Evolutionary conservation across 495 filamentous ascomycete species (phyloP).

Genomic region (Wilcoxina mikolae): DNA sequence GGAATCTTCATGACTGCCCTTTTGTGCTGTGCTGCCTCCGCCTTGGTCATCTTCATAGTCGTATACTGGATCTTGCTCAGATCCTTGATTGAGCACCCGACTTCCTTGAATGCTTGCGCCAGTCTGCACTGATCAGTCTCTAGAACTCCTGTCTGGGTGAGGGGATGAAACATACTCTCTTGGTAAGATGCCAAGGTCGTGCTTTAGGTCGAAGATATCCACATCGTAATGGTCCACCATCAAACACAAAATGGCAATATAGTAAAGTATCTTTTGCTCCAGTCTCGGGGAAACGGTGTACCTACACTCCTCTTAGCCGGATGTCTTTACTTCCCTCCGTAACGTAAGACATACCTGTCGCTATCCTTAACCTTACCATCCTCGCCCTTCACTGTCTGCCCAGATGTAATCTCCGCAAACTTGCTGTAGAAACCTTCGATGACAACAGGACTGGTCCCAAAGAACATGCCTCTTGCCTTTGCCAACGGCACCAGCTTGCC

Average conservation of each 20-base stretch:
- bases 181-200: constrained; percentile 64
- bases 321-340: background rate
- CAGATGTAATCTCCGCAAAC: constrained; percentile 12
- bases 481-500: constrained; percentile 12
- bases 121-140: constrained; percentile 31
- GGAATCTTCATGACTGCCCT: constrained; percentile 62
- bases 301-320: constrained; percentile 1
- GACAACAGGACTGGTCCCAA: background rate
- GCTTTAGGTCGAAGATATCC: constrained; percentile 57
- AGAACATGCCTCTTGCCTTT: constrained; percentile 14
- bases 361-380: constrained; percentile 10
- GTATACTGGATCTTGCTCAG: constrained; percentile 37
- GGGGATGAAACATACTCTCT: constrained; percentile 36
- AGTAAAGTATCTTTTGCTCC: constrained; percentile 25
- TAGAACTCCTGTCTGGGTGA: too few relatives aligned
- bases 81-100: constrained; percentile 52
- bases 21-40: constrained; percentile 44
- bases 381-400: constrained; percentile 6
- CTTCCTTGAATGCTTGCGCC: constrained; percentile 58
- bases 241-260: constrained; percentile 30
- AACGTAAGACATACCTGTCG: constrained; percentile 9
- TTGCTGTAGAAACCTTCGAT: constrained; percentile 15
- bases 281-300: constrained; percentile 16
- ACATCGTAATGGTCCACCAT: constrained; percentile 64
- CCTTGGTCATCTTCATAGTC: constrained; percentile 39